Evolutionary conservation across 208 protist genomes (phyloP).

Genomic region (Endotrypanum monterogeii): DNA sequence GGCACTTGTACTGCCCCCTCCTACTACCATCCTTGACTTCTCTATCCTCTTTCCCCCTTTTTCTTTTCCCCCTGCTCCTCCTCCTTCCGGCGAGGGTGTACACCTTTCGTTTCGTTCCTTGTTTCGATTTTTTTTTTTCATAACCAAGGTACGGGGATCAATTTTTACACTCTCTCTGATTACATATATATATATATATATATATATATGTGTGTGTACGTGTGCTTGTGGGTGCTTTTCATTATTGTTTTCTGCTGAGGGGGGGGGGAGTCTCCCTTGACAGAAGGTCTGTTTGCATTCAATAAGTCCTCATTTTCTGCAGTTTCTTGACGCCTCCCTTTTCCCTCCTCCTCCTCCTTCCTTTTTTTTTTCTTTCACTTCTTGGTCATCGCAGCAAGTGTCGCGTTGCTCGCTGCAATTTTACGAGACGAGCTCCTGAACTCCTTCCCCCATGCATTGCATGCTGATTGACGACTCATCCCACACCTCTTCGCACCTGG

Average conservation of each 20-base stretch:
- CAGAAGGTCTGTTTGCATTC: no score
- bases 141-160: no score
- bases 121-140: neutral
- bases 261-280: no score
- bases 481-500: neutral
- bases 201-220: no score
- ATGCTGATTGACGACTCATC: constrained; percentile 5
- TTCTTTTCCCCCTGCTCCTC: neutral
- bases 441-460: constrained; percentile 11
- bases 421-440: neutral
- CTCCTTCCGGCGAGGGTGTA: neutral
- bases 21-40: no score
- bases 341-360: neutral
- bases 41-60: neutral
- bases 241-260: no score
- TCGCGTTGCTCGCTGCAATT: neutral
- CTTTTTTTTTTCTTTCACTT: constrained; percentile 17
- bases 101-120: neutral
- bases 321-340: neutral
- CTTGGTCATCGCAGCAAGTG: neutral
- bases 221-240: no score
- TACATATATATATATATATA: no score
- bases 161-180: no score
- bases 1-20: no score
- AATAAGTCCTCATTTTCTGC: neutral